Conservation (phyloP, 208 protist genomes). For the Lotmaria passim region DNA sequence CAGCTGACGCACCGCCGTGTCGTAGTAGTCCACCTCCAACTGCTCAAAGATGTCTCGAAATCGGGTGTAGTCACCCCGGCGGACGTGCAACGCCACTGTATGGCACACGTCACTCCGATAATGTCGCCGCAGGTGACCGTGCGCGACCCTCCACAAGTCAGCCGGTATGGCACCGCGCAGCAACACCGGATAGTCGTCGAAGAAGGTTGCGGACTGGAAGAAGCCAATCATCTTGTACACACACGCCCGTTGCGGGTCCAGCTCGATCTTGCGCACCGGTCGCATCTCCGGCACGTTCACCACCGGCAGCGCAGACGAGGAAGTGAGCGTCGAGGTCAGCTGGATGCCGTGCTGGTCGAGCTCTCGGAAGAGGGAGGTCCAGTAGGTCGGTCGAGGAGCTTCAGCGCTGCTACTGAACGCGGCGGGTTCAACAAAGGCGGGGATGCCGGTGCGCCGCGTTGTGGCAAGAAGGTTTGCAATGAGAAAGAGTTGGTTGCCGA, state of each 20-base stretch:
- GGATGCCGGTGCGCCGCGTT: conserved; percentile 45
- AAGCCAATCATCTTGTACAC: conserved; percentile 81
- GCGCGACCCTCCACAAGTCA: conserved; percentile 31
- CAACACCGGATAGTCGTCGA: conserved; percentile 57
- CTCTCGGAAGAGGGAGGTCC: conserved; percentile 66
- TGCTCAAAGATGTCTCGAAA: conserved; percentile 76
- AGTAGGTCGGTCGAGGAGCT: conserved; percentile 78
- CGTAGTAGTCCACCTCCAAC: conserved; percentile 73
- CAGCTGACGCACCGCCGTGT: conserved; percentile 69
- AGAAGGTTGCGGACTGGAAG: conserved; percentile 82
- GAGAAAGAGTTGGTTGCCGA: conserved; percentile 90
- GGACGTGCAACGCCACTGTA: conserved; percentile 69
- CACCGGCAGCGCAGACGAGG: conserved; percentile 14
- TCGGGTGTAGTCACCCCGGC: conserved; percentile 81
- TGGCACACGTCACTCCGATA: conserved; percentile 47
- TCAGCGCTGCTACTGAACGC: conserved; percentile 76
- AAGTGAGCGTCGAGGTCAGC: background rate
- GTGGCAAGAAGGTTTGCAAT: conserved; percentile 82
- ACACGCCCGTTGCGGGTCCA: conserved; percentile 35
- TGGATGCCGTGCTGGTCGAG: conserved; percentile 47
- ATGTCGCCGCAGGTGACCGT: conserved; percentile 36
- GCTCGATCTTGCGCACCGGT: conserved; percentile 32
- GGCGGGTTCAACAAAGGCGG: conserved; percentile 44
- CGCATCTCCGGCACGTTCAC: conserved; percentile 67
- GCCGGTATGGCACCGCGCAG: conserved; percentile 43